Base-by-base conservation (phyloP, 352 stramenopile species). In the Aphanomyces invadans region DNA sequence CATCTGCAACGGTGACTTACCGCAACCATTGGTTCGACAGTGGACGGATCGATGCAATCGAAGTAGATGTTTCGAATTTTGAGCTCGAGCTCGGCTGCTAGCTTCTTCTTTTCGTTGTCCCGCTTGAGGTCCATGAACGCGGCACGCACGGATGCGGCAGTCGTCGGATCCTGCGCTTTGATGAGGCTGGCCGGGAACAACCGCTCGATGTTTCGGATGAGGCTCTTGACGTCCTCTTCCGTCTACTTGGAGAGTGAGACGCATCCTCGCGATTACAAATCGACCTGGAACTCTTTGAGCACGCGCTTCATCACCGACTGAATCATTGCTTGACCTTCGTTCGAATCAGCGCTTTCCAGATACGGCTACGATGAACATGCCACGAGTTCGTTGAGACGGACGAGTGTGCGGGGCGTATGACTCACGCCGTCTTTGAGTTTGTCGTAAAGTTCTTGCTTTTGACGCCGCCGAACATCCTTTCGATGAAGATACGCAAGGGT, bases 11-110 rank as follows among this genome's bases (percentile, higher is more conserved):
- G n/a, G n/a, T 32, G 9, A 9, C 42, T 0, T 54, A 68, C 60
- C 60, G 23, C 68, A 4, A 96, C 84, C 72, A 95, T 92, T 28
- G 61, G 48, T 56, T 94, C 84, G n/a, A 95, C 87, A 12, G 64
- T 74, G 3, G 72, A 77, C 3, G 85, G 85, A 52, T 97, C 84
- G 74, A 95, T 89, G 26, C 78, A 74, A 63, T 96, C 86, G 67
- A 95, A 96, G 80, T 97, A 96, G 19, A 97, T 75, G 21, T 79
- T 89, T 32, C 87, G 79, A 54, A 96, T 89, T 73, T 93, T 93
- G 59, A 96, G 74, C 66, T 97, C 89, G 19, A 96, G 75, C 68
- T 95, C 86, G 19, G 87, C 88, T 1, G 78, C 76, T 5, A 85
- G 72, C 70, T 92, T 91, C 64, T 90, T 93, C 62, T 78, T 80